phyloP scores from a whole-genome alignment of 768 basidiomycete species.

The Chalciporus piperatus region DNA sequence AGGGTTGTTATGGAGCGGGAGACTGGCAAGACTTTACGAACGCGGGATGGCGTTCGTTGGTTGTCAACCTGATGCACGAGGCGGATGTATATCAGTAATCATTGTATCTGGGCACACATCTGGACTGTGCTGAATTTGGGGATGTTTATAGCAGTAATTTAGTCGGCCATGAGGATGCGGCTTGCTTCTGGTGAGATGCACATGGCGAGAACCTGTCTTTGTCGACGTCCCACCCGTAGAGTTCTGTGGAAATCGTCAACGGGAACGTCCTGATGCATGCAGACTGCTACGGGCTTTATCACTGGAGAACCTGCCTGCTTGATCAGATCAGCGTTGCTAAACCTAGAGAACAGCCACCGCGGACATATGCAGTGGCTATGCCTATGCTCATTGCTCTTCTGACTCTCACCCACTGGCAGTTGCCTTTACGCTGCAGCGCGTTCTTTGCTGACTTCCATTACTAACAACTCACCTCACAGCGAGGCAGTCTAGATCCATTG shows the following conservation, averaged over 20 bases:
- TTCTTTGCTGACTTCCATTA: not conserved
- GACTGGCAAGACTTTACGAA: not conserved
- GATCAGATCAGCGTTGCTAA: too few relatives aligned
- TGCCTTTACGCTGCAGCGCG: not conserved
- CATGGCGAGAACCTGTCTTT: too few relatives aligned
- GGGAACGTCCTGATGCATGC: not conserved
- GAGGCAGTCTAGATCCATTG: not conserved
- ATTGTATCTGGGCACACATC: not conserved
- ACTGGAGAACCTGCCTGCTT: too few relatives aligned
- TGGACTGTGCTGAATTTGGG: conserved; percentile 3
- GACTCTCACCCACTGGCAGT: not conserved
- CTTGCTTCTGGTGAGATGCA: not conserved
- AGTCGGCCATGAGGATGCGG: not conserved
- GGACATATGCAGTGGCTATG: conserved; percentile 1
- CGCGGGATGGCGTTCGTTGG: not conserved
- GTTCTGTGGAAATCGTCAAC: too few relatives aligned
- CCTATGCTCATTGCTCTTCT: not conserved
- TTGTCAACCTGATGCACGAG: conserved; percentile 17
- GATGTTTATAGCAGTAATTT: not conserved
- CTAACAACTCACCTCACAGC: not conserved
- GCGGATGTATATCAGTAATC: conserved; percentile 23
- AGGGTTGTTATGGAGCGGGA: not conserved
- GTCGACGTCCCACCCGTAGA: too few relatives aligned
- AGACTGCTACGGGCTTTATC: too few relatives aligned
- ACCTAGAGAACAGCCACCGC: too few relatives aligned